phyloP scores from a whole-genome alignment of 2,329 filamentous ascomycete species.

The Emergomyces pasteurianus region DNA sequence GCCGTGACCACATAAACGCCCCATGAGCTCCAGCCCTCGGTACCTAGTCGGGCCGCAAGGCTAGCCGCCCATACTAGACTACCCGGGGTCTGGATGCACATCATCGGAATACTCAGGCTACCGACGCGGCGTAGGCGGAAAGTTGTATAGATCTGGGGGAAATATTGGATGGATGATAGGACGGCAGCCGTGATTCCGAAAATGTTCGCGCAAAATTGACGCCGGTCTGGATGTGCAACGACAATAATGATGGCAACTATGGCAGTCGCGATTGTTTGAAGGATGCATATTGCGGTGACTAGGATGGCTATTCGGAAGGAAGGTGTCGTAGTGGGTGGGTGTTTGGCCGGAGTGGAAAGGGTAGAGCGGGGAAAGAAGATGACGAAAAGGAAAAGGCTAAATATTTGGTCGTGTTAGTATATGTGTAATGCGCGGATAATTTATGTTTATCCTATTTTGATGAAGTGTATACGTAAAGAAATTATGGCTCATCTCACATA shows the following conservation, averaged over 20 bases:
- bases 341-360: conserved; percentile 41
- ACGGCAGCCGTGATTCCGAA: conserved; percentile 68
- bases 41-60: conserved; percentile 65
- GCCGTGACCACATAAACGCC: conserved; percentile 82
- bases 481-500: conserved; percentile 52
- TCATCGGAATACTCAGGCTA: conserved; percentile 91
- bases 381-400: conserved; percentile 80
- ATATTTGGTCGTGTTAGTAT: neutral
- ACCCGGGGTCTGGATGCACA: conserved; percentile 94
- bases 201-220: conserved; percentile 72
- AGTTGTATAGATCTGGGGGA: conserved; percentile 91
- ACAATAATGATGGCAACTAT: conserved; percentile 53
- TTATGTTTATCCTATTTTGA: neutral
- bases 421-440: neutral
- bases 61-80: conserved; percentile 82
- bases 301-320: conserved; percentile 65
- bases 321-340: neutral
- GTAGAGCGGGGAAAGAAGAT: conserved; percentile 71
- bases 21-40: conserved; percentile 89
- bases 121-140: conserved; percentile 75
- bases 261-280: conserved; percentile 62
- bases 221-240: conserved; percentile 51
- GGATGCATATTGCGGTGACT: conserved; percentile 59
- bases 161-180: conserved; percentile 78
- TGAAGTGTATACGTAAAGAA: neutral